phyloP scores from a whole-genome alignment of 2,329 filamentous ascomycete genomes.

The Ceratocystis alfenasii region DNA sequence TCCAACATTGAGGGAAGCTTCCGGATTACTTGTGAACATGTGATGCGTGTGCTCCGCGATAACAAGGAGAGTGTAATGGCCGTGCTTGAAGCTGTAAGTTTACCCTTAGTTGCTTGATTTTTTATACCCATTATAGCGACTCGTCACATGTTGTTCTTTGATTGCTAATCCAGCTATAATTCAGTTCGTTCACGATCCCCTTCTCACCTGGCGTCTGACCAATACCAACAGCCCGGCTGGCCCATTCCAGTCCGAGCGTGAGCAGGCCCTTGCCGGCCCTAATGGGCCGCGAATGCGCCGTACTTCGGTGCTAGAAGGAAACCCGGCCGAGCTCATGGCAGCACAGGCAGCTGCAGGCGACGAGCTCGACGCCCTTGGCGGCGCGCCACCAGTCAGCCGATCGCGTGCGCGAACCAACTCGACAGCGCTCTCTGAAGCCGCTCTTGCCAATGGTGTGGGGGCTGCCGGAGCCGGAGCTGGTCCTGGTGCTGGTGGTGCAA shows the following conservation, averaged over 20 bases:
- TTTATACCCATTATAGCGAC: neutral
- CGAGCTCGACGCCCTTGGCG: conserved; percentile 29
- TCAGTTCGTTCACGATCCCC: conserved; percentile 97
- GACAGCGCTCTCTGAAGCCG: conserved; percentile 32
- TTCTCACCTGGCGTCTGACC: conserved; percentile 88
- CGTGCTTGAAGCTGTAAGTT: conserved; percentile 85
- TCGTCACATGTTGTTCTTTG: neutral
- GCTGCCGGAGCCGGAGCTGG: conserved; percentile 23
- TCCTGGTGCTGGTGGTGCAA: neutral
- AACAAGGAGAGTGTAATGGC: conserved; percentile 99
- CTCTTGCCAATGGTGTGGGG: conserved; percentile 30
- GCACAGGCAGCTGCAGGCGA: conserved; percentile 29
- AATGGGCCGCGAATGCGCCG: conserved; percentile 45
- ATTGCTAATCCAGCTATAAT: conserved; percentile 56
- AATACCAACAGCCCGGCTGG: conserved; percentile 51
- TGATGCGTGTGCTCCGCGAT: conserved; percentile 89
- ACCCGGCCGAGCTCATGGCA: conserved; percentile 47
- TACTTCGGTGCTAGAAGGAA: conserved; percentile 54
- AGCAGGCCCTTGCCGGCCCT: conserved; percentile 40
- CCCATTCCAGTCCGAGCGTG: conserved; percentile 52
- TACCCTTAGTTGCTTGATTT: neutral
- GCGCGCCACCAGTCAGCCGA: conserved; percentile 39
- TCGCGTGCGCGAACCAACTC: conserved; percentile 50
- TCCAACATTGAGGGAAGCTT: conserved; percentile 99
- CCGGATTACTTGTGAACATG: conserved; percentile 93